Conservation (phyloP, 1,284 basidiomycete species). For the Fistulinella cinereoalba region DNA sequence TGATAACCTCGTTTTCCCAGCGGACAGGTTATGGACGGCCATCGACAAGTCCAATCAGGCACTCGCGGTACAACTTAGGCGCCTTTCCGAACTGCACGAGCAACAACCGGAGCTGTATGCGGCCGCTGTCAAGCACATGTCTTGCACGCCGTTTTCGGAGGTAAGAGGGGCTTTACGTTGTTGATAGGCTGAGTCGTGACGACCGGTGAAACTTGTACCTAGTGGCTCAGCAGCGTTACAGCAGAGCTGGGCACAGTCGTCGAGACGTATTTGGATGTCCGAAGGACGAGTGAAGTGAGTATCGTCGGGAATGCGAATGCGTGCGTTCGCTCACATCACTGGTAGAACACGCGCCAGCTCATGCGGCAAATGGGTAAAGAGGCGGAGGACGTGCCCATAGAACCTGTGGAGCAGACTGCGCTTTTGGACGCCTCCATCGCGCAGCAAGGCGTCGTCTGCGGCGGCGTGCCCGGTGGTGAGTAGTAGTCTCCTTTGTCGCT, state of each 20-base stretch:
- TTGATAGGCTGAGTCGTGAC: neutral
- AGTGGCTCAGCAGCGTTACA: slow-evolving; percentile 22
- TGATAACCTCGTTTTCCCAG: slow-evolving; percentile 35
- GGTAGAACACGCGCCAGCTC: slow-evolving; percentile 63
- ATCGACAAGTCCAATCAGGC: slow-evolving; percentile 62
- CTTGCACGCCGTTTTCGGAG: slow-evolving; percentile 56
- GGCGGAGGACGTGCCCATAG: slow-evolving; percentile 72
- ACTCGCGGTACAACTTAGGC: slow-evolving; percentile 50
- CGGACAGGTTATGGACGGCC: slow-evolving; percentile 66
- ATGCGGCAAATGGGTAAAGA: slow-evolving; percentile 88
- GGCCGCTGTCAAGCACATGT: slow-evolving; percentile 57
- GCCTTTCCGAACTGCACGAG: slow-evolving; percentile 48
- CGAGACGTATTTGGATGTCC: slow-evolving; percentile 54
- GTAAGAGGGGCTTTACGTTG: slow-evolving; percentile 32
- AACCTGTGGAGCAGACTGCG: slow-evolving; percentile 85
- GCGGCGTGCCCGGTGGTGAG: slow-evolving; percentile 93
- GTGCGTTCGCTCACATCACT: neutral
- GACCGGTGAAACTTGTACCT: neutral
- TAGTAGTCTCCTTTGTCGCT: slow-evolving; percentile 1
- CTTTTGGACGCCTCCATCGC: slow-evolving; percentile 82
- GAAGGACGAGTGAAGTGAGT: slow-evolving; percentile 55
- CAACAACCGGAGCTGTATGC: slow-evolving; percentile 49
- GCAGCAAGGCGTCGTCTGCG: slow-evolving; percentile 84
- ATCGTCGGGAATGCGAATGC: neutral
- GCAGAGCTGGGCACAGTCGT: slow-evolving; percentile 7